Evolutionary conservation across 2,329 filamentous ascomycete genomes (phyloP), one percentile per base, ranked within the genome.

Genomic region (Zymoseptoria tritici): DNA sequence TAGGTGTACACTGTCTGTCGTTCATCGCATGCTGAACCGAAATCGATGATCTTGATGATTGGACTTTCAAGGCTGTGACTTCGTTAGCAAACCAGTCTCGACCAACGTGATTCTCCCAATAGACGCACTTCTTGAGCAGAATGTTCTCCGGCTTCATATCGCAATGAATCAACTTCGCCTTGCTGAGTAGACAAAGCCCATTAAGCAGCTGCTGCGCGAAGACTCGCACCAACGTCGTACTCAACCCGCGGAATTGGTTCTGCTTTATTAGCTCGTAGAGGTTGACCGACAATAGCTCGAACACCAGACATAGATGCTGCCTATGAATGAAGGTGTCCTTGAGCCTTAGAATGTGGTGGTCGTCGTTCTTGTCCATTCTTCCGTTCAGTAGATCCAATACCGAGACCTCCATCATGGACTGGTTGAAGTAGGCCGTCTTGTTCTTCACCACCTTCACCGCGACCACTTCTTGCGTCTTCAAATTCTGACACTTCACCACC

Each of bases 401-500:
- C 1, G 94, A 99, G 31, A 99, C 94, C 74, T 99, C 94, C 94
- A 99, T 99, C 94, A 99, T 99, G 75, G 94, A 97, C 76, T 99
- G 94, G 73, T 99, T 99, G 80, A 99, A 99, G 75, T 99, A 99
- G 46, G 94, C 94, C 1, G 94, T 99, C 70, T 93, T 87, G 76
- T 99, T 99, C 79, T 99, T 99, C 78, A 99, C 94, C 57, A 99
- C 94, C 78, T 99, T 99, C 67, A 99, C 94, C 3, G 94, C 94
- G 52, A 99, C 94, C 49, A 99, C 94, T 76, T 99, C 94, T 74
- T 97, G 92, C 0, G 94, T 97, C 78, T 96, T 97, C 69, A 99
- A 77, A 70, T 99, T 99, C 75, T 99, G 94, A 73, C 94, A 99
- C 76, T 99, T 99, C 62, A 99, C 94, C 31, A 99, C 94, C 77